These are phyloP conservation scores for Globisporangium viniferum DNA, from an alignment of 352 stramenopile genomes.

Conservation along the genomic window DNA sequence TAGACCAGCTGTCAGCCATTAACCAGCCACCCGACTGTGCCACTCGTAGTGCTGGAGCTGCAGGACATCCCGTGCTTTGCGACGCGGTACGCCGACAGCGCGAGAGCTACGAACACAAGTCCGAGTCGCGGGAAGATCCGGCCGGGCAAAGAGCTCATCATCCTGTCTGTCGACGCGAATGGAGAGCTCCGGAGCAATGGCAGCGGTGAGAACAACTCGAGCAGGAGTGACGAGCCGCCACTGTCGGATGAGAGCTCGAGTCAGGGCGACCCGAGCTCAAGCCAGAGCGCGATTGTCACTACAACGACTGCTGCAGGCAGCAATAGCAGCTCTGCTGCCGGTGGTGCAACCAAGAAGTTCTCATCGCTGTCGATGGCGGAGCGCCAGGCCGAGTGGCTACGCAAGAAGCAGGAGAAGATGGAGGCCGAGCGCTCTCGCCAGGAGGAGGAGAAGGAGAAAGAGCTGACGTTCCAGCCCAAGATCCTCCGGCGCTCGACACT, in stretches of 20 bases:
- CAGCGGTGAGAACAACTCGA: conserved; percentile 15
- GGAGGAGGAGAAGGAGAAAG: conserved; percentile 65
- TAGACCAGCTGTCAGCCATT: background rate
- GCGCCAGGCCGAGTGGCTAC: conserved; percentile 73
- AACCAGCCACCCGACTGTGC: background rate
- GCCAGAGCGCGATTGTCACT: background rate
- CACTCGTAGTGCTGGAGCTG: conserved; percentile 52
- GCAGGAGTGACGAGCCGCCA: conserved; percentile 14
- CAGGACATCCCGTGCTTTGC: conserved; percentile 57
- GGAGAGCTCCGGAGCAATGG: conserved; percentile 13
- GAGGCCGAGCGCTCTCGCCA: conserved; percentile 60
- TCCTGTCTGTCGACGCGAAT: conserved; percentile 49
- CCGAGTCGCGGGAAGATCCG: conserved; percentile 71
- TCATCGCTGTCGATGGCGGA: conserved; percentile 72
- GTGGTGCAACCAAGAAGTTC: conserved; percentile 42
- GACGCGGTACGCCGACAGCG: conserved; percentile 12
- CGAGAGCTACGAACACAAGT: conserved; percentile 28
- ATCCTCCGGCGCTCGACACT: conserved; percentile 68
- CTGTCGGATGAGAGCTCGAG: conserved; percentile 18
- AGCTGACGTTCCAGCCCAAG: conserved; percentile 84
- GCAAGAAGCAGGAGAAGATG: conserved; percentile 77
- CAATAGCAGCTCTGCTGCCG: background rate
- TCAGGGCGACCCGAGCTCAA: background rate
- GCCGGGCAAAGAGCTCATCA: conserved; percentile 74
- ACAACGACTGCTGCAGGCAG: background rate